Base-by-base conservation (phyloP, 2,329 filamentous ascomycete genomes). In the Balansia obtecta region DNA sequence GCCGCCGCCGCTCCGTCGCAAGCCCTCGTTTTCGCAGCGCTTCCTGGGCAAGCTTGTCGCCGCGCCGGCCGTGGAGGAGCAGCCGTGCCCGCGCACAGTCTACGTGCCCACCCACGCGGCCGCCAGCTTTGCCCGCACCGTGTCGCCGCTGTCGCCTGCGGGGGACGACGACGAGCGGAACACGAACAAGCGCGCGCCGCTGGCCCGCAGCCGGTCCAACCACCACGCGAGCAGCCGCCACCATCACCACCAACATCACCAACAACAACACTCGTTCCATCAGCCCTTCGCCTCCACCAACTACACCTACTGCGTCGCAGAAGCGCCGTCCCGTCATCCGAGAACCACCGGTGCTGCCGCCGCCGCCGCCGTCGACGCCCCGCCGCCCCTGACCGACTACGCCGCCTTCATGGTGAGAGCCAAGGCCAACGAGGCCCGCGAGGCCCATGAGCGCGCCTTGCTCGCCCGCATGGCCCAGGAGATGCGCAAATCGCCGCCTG, bases 41-140 rank as follows among this genome's bases (percentile, higher is more conserved):
- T 42, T 52, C n/a, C 49, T 27, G 18, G 39, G 48, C 33, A 50
- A 45, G 15, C 32, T 16, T 30, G 34, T 10, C 10, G n/a, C 33
- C 7, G 34, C 48, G 8, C 27, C 27, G 15, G 27, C n/a, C n/a
- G n/a, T 30, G 2, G 45, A 34, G 11, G 18, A 43, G 7, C 37
- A 15, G 13, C 16, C 34, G 3, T 30, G 44, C 2, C 46, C 52
- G 15, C 40, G 43, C 5, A 33, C 51, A 8, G 22, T 48, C 41
- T 64, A 64, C 53, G 56, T 62, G 20, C 62, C 62, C 1, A 60
- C 57, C 20, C 62, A 64, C 48, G 62, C 62, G 2, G 62, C 62
- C 6, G 51, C 58, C 30, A 61, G 61, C 55, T 64, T 64, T 45
- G 54, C 55, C 49, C 37, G 45, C 46, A 54, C 52, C 52, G 55